These are phyloP conservation scores for Boeremia exigua DNA, from an alignment of 2,329 filamentous ascomycete species.

Conservation along the genomic window DNA sequence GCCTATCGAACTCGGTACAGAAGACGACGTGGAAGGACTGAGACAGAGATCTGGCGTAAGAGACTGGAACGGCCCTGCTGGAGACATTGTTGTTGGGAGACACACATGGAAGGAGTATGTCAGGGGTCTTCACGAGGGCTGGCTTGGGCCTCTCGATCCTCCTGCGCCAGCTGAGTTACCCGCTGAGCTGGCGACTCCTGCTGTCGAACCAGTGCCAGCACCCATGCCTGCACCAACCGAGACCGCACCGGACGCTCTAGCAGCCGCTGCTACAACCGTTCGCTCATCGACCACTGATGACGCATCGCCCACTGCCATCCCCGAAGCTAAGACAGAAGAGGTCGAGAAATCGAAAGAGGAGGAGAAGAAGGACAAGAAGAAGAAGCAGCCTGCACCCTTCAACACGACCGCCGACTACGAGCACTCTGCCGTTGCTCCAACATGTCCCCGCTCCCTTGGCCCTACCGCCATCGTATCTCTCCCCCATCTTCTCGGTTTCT, in stretches of 20 bases:
- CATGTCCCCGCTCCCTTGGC: conserved; percentile 73
- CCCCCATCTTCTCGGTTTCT: conserved; percentile 90
- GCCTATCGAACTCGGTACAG: conserved; percentile 56
- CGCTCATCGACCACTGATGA: conserved; percentile 36
- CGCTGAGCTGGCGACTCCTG: conserved; percentile 28
- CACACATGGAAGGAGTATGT: conserved; percentile 99
- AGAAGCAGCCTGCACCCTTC: conserved; percentile 67
- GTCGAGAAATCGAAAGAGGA: conserved; percentile 44
- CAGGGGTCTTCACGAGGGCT: conserved; percentile 91
- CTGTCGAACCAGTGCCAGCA: conserved; percentile 14
- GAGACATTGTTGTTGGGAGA: conserved; percentile 87
- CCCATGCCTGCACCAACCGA: conserved; percentile 14
- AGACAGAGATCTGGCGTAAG: conserved; percentile 70
- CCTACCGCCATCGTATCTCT: conserved; percentile 76
- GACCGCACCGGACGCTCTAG: conserved; percentile 19
- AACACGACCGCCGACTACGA: conserved; percentile 81
- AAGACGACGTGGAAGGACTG: conserved; percentile 67
- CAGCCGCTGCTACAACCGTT: conserved; percentile 17
- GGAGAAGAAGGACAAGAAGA: conserved; percentile 55
- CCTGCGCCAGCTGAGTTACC: conserved; percentile 50
- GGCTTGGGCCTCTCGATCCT: conserved; percentile 82
- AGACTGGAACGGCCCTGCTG: conserved; percentile 75
- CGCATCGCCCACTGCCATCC: conserved; percentile 40
- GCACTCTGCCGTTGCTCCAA: conserved; percentile 66
- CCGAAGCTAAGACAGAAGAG: conserved; percentile 35